Conservation (phyloP, 2,329 filamentous ascomycete species). For the Colletotrichum truncatum region DNA sequence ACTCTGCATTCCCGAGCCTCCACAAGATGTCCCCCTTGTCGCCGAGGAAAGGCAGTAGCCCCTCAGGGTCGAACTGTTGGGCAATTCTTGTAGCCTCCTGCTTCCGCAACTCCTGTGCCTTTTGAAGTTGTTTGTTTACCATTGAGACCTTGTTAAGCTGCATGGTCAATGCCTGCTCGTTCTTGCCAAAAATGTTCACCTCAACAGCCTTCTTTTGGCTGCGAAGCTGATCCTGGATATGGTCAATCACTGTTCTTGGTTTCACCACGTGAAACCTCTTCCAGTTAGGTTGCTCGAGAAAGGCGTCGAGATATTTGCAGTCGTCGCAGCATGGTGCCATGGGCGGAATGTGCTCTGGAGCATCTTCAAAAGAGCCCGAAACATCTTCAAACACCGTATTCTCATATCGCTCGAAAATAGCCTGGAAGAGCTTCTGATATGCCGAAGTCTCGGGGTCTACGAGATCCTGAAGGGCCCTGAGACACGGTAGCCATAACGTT, state of each 20-base stretch:
- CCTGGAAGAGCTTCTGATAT: slow-evolving; percentile 13
- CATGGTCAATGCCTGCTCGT: slow-evolving; percentile 3
- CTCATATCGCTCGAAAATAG: slow-evolving; percentile 5
- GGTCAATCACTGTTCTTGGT: slow-evolving; percentile 5
- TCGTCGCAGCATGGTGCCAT: slow-evolving; percentile 15
- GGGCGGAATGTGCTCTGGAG: background rate
- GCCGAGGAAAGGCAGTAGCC: slow-evolving; percentile 19
- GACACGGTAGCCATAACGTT: slow-evolving; percentile 13
- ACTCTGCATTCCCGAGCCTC: slow-evolving; percentile 17
- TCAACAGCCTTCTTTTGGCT: slow-evolving; percentile 20
- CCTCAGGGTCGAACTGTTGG: slow-evolving; percentile 6
- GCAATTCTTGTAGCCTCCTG: slow-evolving; percentile 16
- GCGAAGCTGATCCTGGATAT: background rate
- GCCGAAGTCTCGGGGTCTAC: background rate
- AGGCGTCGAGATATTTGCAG: slow-evolving; percentile 13
- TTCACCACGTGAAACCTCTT: slow-evolving; percentile 16
- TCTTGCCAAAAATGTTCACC: slow-evolving; percentile 11
- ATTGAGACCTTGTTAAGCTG: slow-evolving; percentile 20
- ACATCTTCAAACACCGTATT: slow-evolving; percentile 16
- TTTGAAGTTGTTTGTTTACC: slow-evolving; percentile 8
- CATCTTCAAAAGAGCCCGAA: slow-evolving; percentile 3
- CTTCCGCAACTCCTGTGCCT: background rate
- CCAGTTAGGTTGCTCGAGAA: slow-evolving; percentile 20
- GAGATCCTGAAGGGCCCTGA: slow-evolving; percentile 18
- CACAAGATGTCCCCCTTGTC: slow-evolving; percentile 16